Evolutionary conservation across 2,329 filamentous ascomycete genomes (phyloP).

Genomic region (Celoporthe dispersa): DNA sequence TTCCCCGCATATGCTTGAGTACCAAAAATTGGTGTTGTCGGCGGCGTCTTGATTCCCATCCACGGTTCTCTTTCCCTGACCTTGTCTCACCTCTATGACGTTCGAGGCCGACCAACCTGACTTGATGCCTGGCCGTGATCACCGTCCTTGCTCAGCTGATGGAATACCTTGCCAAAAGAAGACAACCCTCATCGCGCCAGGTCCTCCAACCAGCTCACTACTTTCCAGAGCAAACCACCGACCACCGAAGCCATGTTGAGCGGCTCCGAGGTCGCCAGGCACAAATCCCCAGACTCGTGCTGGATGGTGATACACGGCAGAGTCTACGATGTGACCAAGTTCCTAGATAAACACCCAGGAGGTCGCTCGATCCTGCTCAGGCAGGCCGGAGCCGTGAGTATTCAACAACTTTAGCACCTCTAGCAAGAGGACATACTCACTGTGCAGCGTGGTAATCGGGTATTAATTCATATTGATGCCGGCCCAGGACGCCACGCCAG

Average conservation of each 20-base stretch:
- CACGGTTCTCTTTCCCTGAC: too few relatives aligned
- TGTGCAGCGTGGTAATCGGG: not conserved
- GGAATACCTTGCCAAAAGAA: too few relatives aligned
- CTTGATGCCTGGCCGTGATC: too few relatives aligned
- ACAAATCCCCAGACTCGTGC: slow-evolving; percentile 41
- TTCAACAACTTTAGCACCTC: too few relatives aligned
- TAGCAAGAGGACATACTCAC: not conserved
- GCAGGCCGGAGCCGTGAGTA: slow-evolving; percentile 39
- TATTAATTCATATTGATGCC: not conserved
- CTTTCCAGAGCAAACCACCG: not conserved
- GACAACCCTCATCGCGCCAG: too few relatives aligned
- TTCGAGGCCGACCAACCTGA: too few relatives aligned
- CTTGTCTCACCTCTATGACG: too few relatives aligned
- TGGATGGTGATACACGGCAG: slow-evolving; percentile 42
- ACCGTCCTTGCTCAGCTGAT: too few relatives aligned
- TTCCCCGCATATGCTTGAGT: not conserved
- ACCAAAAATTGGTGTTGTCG: not conserved
- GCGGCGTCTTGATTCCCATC: too few relatives aligned
- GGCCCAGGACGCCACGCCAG: slow-evolving; percentile 38
- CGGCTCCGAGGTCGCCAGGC: slow-evolving; percentile 41
- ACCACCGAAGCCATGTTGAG: slow-evolving; percentile 32
- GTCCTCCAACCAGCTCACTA: too few relatives aligned
- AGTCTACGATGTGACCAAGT: slow-evolving; percentile 45
- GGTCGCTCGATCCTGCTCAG: slow-evolving; percentile 38
- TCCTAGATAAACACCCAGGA: slow-evolving; percentile 40